Base-by-base conservation (phyloP, 345 rosid genomes). In the Syzygium aqueum region DNA sequence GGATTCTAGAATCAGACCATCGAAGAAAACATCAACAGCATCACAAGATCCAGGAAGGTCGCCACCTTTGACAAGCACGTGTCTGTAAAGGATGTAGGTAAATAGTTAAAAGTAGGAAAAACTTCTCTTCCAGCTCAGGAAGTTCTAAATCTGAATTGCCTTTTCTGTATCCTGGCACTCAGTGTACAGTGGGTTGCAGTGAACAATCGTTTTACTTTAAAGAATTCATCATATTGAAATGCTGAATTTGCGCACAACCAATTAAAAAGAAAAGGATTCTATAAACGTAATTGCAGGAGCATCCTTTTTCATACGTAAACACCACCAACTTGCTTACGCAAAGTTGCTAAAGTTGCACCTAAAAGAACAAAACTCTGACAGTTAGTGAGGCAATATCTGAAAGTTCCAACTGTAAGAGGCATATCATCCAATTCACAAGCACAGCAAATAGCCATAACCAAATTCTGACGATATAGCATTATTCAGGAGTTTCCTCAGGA, bases 61-160 rank as follows among this genome's bases (percentile, higher is more conserved):
- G 77, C 99, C 99, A 59, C 99, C 99, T 93, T 97, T 96, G 87
- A 97, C 96, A 89, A 96, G 96, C 49, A 97, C 98, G 21, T 88
- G 93, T 92, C 99, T 97, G 94, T 83, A 87, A 73, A 19, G 89
- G 84, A 51, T 52, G 43, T 51, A 30, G 37, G 77, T 89, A 84
- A 77, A 85, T 61, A 12, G 57, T 77, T 51, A 77, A 78, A 77
- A 22, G n/a, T 21, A 84, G 61, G 21, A 73, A 82, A 56, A 30
- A 82, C 6, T 30, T 87, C 49, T 27, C 61, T 17, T 80, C 73
- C 51, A 87, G 67, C 53, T 43, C 25, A n/a, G 49, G 27, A 0
- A 73, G 13, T 73, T 1, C 0, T 33, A 0, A 73, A 16, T 73
- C 80, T 37, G 49, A 67, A 73, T 37, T 37, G 49, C 2, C 49